Evolutionary conservation across 139 green algal genomes (phyloP), one percentile per base, ranked within the genome.

Genomic region (Chlorella sp.): DNA sequence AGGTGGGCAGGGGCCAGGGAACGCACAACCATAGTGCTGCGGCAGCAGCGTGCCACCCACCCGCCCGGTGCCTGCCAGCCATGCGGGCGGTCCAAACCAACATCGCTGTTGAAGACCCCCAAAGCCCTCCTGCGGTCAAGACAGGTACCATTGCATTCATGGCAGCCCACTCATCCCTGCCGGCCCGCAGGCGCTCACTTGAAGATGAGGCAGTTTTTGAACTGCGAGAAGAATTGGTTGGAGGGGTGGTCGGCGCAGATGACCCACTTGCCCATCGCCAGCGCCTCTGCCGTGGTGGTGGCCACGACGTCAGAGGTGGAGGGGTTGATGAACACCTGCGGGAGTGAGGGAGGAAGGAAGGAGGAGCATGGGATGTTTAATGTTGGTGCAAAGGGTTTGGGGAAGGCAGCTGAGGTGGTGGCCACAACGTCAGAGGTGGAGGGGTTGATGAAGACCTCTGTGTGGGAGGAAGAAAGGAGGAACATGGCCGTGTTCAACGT

Each of bases 251-350:
- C 95, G 21, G 97, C 97, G 81, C 95, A 97, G 61, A 99, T 92
- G 73, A 99, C 97, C 89, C 96, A 99, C 94, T 99, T 99, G 92
- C 98, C 98, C 98, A 99, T 99, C 32, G 98, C 98, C 86, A 99
- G 94, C 37, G 98, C 98, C 92, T 99, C 98, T n/a, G 98, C 97
- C 24, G 96, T 99, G 64, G 98, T 99, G 14, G 98, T 99, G 86
- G 97, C 98, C 83, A 99, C 97, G 40, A 99, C 98, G 88, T 99
- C 98, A 16, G 91, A 96, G 68, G 98, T 95, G 73, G 92, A 97
- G 42, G 97, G 97, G 91, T 99, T 99, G 90, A 99, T 93, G 92
- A 99, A 99, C 81, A 99, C 95, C 91, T 93, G 91, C 26, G 22
- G 77, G 39, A 40, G 39, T 7, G 7, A 40, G 79, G 40, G 40